Percentiles rank a stretch among this genome's conserved stretches.
phyloP scores from a whole-genome alignment of 208 protist genomes.

The Strigomonas culicis region DNA sequence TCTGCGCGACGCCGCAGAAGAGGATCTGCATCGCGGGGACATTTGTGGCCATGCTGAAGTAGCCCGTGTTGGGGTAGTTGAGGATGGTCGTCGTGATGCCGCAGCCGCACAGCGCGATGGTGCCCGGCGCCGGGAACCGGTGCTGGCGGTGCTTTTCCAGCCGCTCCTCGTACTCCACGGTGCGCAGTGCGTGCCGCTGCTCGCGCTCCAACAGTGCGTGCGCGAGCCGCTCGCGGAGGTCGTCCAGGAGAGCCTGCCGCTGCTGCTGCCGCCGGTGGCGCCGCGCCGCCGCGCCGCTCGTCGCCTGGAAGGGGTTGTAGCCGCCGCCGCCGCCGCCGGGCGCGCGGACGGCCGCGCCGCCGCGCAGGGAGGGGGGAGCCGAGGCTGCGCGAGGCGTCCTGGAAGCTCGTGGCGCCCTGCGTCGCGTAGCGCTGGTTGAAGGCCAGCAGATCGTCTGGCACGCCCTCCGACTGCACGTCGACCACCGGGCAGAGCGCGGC shows the following conservation, averaged over 20 bases:
- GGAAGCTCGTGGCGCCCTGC: too few species aligned
- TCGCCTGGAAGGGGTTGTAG: too few species aligned
- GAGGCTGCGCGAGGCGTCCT: too few species aligned
- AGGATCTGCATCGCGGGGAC: not conserved
- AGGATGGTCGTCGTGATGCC: not conserved
- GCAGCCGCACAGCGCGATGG: not conserved
- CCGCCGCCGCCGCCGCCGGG: not conserved
- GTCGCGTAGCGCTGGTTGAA: too few species aligned
- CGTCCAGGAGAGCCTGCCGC: not conserved
- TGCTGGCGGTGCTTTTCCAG: not conserved
- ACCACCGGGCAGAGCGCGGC: too few species aligned
- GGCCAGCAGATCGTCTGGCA: too few species aligned
- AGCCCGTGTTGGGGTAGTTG: constrained; percentile 3
- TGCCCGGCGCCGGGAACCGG: not conserved
- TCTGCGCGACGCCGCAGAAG: constrained; percentile 1
- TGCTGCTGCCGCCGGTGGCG: not conserved
- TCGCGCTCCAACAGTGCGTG: not conserved
- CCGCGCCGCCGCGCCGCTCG: too few species aligned
- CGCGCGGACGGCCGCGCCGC: not conserved
- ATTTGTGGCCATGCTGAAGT: not conserved
- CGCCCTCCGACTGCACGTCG: too few species aligned
- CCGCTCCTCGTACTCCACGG: not conserved
- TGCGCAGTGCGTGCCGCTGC: not conserved
- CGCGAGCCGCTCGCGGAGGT: not conserved
- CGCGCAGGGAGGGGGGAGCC: not conserved